Base-by-base conservation (phyloP, 306 rosid species). In the Quercus berberidifolia region DNA sequence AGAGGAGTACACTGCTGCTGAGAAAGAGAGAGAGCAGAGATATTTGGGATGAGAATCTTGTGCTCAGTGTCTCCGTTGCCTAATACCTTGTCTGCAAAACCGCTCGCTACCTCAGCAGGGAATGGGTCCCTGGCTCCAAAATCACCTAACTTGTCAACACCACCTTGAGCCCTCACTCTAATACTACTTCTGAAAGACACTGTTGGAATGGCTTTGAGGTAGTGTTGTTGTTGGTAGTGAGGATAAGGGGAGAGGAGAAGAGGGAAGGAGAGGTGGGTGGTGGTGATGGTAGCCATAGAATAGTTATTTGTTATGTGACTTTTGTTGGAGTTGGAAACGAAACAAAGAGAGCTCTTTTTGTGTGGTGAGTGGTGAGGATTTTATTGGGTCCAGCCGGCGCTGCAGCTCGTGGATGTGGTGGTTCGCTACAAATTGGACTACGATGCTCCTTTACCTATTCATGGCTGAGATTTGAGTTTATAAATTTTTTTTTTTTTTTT, bases 81-180 rank as follows among this genome's bases (percentile, higher is more conserved):
- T 7, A 92, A 43, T 43, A 94, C 99, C 77, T 92, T 94, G 4
- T 94, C 97, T 5, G 84, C 97, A 72, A 94, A 94, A 3, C 67
- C 2, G 23, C 99, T 94, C 8, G 85, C 99, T 33, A 94, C 1
- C 67, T 94, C 99, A 10, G 94, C 99, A 1, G 97, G 97, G 70
- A 87, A 94, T 0, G 99, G 99, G 83, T 92, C 99, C 70, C 99
- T 81, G 4, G 92, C 97, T 2, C 99, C 99, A 55, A 87, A 91
- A 51, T 94, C 99, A 0, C 97, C 97, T 25, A 93, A 33, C 74
- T 75, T 54, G 68, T 91, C 91, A 15, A 20, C 0, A 18, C 49
- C 88, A 12, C 49, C 88, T 11, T 67, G 5, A 41, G 87, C 79
- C 54, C 71, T 88, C 65, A 72, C 65, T 33, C 75, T 65, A 41